These are phyloP conservation scores for Pigoraptor vietnamica DNA, from an alignment of 78 protist genomes.

Conservation along the genomic window DNA sequence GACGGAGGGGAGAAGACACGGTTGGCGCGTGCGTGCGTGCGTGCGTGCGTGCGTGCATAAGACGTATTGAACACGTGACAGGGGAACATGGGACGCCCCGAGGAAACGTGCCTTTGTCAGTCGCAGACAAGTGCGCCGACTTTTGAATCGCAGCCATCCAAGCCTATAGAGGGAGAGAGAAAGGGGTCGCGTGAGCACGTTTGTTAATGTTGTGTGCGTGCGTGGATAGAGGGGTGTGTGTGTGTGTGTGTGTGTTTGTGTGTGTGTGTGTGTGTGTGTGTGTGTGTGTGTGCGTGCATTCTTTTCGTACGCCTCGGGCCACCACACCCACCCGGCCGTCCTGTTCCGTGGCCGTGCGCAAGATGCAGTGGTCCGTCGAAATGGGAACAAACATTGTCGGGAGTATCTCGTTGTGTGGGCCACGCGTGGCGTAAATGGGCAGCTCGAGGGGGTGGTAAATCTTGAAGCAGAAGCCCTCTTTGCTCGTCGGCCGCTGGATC, in stretches of 20 bases:
- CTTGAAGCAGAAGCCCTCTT: conserved; percentile 34
- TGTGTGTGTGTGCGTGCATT: neutral
- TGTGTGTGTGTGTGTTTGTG: neutral
- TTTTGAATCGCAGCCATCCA: neutral
- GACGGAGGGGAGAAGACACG: neutral
- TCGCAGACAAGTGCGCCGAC: neutral
- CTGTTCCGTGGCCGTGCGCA: neutral
- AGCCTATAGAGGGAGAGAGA: neutral
- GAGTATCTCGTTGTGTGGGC: neutral
- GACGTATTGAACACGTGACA: too few species aligned
- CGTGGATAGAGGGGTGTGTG: neutral
- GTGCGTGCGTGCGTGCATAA: neutral
- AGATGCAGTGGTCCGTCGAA: neutral
- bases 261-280: conserved; percentile 10
- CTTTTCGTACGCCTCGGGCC: neutral
- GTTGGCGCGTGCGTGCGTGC: neutral
- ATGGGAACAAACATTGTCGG: neutral
- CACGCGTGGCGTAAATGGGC: neutral
- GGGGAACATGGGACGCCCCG: too few species aligned
- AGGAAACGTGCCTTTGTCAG: neutral
- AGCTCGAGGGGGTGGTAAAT: neutral
- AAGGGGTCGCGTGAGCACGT: neutral
- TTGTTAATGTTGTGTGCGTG: neutral
- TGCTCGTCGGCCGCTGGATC: conserved; percentile 13
- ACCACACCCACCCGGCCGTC: neutral